Conservation (phyloP, 148 eudicot species). For the Chenopodium formosanum region DNA sequence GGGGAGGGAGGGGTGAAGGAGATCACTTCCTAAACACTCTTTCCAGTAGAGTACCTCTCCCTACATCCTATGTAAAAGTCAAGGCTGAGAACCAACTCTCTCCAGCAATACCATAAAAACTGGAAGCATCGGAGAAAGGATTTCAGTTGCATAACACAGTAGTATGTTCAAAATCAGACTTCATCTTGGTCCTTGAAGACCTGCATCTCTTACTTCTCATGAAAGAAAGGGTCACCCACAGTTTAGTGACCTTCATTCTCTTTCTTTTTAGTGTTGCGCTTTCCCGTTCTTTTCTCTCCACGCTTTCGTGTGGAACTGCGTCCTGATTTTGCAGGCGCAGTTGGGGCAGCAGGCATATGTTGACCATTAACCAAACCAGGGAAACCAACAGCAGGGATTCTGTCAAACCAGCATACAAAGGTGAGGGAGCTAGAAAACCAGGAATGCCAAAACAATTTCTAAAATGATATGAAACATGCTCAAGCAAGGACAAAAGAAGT, state of each 20-base stretch:
- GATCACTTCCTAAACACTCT: background rate
- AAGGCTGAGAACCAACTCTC: background rate
- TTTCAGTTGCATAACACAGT: background rate
- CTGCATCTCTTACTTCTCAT: slow-evolving; percentile 67
- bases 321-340: slow-evolving; percentile 45
- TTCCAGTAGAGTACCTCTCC: slow-evolving; percentile 8
- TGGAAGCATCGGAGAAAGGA: slow-evolving; percentile 1
- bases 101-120: background rate
- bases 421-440: background rate
- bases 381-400: slow-evolving; percentile 99
- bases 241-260: slow-evolving; percentile 34
- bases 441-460: background rate
- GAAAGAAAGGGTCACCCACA: slow-evolving; percentile 28
- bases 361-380: slow-evolving; percentile 99
- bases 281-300: slow-evolving; percentile 37
- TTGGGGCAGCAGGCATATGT: slow-evolving; percentile 61
- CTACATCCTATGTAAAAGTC: background rate
- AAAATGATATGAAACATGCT: too few relatives aligned
- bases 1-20: background rate
- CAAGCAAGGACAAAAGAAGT: background rate
- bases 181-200: slow-evolving; percentile 84
- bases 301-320: slow-evolving; percentile 48
- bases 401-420: slow-evolving; percentile 33
- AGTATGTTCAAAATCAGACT: slow-evolving; percentile 14
- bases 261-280: slow-evolving; percentile 50